Evolutionary conservation across 2,329 filamentous ascomycete species (phyloP).

Genomic region (Nemania diffusa): DNA sequence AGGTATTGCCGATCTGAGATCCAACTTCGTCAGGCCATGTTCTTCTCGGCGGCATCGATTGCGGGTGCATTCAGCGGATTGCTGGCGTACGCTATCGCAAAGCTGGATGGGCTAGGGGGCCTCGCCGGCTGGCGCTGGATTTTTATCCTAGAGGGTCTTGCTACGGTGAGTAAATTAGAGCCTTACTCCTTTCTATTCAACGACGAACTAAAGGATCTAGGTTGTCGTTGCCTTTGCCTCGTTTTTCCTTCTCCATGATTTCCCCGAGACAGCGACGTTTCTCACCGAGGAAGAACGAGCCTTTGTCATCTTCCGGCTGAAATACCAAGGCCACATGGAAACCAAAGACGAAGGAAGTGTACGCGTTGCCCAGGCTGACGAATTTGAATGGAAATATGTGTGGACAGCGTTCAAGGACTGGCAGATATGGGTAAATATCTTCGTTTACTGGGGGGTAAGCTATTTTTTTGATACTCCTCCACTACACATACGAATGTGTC

Average conservation of each 20-base stretch:
- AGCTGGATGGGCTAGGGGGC: constrained; percentile 74
- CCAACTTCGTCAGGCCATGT: constrained; percentile 71
- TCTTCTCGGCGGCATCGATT: constrained; percentile 84
- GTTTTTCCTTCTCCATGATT: constrained; percentile 81
- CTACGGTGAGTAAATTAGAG: constrained; percentile 65
- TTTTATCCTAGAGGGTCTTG: constrained; percentile 76
- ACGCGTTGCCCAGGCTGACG: constrained; percentile 72
- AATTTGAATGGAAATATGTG: constrained; percentile 80
- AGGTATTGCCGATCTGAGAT: constrained; percentile 66
- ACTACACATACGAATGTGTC: background rate
- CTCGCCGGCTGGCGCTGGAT: constrained; percentile 72
- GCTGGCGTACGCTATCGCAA: constrained; percentile 74
- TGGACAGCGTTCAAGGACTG: constrained; percentile 79
- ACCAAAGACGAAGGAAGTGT: constrained; percentile 44
- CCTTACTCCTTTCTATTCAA: no score
- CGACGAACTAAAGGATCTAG: constrained; percentile 27
- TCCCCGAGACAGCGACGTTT: constrained; percentile 81
- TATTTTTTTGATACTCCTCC: constrained; percentile 35
- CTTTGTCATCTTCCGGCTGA: constrained; percentile 76
- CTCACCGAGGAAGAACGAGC: constrained; percentile 75
- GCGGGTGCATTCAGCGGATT: constrained; percentile 82
- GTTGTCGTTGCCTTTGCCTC: constrained; percentile 69
- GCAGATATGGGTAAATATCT: constrained; percentile 74
- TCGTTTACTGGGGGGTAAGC: constrained; percentile 73
- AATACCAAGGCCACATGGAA: constrained; percentile 69